These are phyloP conservation scores for Discostella pseudostelligera DNA, from an alignment of 108 stramenopile genomes.

Conservation along the genomic window DNA sequence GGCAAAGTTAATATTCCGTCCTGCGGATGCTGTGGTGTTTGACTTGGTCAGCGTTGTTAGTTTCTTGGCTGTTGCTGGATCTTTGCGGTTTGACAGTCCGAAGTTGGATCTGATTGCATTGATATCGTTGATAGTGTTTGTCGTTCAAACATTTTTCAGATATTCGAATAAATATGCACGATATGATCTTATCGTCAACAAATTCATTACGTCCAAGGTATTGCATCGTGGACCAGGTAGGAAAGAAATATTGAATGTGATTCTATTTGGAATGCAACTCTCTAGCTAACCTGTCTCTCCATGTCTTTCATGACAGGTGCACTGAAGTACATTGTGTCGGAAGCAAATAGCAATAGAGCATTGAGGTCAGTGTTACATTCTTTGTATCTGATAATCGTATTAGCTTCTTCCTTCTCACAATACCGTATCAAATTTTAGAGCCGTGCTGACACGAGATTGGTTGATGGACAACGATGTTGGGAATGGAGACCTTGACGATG, in stretches of 20 bases:
- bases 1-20: conserved; percentile 73
- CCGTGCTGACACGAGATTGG: conserved; percentile 33
- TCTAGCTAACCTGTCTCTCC: background rate
- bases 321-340: conserved; percentile 61
- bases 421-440: conserved; percentile 40
- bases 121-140: conserved; percentile 65
- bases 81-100: conserved; percentile 67
- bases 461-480: conserved; percentile 27
- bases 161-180: conserved; percentile 83
- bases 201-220: conserved; percentile 77
- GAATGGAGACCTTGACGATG: conserved; percentile 20
- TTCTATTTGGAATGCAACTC: background rate
- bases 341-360: conserved; percentile 72
- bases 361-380: conserved; percentile 40
- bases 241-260: background rate
- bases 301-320: conserved; percentile 43
- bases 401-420: background rate
- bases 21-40: conserved; percentile 82
- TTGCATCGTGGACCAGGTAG: conserved; percentile 48
- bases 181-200: conserved; percentile 84
- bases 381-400: background rate
- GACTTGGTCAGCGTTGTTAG: conserved; percentile 60
- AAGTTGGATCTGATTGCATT: conserved; percentile 74
- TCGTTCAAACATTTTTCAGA: conserved; percentile 70
- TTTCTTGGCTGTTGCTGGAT: conserved; percentile 59